A percentile compares a stretch with the other conserved stretches of the same genome.
phyloP scores from a whole-genome alignment of 2,329 filamentous ascomycete genomes.

The Xylariaceae sp. region DNA sequence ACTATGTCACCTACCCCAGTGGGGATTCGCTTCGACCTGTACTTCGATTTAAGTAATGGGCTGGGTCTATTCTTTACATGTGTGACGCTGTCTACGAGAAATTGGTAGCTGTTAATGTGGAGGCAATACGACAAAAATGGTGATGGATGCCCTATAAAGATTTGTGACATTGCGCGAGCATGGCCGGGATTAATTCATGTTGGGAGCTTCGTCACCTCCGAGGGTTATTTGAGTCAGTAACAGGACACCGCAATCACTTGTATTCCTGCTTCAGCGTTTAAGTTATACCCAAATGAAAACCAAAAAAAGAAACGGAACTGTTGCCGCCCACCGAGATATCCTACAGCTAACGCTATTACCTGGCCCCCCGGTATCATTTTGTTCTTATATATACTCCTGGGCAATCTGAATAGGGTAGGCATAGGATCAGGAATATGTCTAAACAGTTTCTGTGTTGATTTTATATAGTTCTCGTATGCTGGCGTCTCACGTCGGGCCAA shows the following conservation, averaged over 20 bases:
- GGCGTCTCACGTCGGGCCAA: too few species aligned
- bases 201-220: background rate
- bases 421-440: too few species aligned
- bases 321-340: background rate
- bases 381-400: too few species aligned
- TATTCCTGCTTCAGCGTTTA: slow-evolving; percentile 1
- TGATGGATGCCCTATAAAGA: slow-evolving; percentile 12
- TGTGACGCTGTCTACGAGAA: slow-evolving; percentile 13
- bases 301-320: slow-evolving; percentile 6
- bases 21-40: slow-evolving; percentile 25
- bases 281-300: slow-evolving; percentile 19
- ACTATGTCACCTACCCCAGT: slow-evolving; percentile 13
- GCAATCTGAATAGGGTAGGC: too few species aligned
- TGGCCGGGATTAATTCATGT: background rate
- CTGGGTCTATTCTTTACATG: slow-evolving; percentile 22
- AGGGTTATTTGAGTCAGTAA: background rate
- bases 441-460: too few species aligned
- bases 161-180: slow-evolving; percentile 10
- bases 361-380: too few species aligned
- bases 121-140: slow-evolving; percentile 10
- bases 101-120: slow-evolving; percentile 15
- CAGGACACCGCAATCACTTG: background rate
- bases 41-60: slow-evolving; percentile 21
- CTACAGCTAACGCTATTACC: too few species aligned
- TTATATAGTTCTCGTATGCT: too few species aligned